These are phyloP conservation scores for Candida xyloterini DNA, from an alignment of 805 yeast genomes.

Conservation along the genomic window DNA sequence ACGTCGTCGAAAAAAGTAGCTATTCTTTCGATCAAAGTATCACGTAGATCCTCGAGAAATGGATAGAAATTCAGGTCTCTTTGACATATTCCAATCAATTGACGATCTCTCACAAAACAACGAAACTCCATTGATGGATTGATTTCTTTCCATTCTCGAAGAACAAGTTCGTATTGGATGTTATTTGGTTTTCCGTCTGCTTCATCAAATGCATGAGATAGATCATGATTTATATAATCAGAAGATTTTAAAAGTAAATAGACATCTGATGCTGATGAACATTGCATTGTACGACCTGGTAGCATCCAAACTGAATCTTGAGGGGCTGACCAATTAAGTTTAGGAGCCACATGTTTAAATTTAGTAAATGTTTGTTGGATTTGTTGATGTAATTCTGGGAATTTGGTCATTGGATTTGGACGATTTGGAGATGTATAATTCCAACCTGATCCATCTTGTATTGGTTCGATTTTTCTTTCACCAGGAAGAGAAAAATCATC, in stretches of 20 bases:
- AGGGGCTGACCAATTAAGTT: constrained; percentile 96
- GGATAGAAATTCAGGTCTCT: constrained; percentile 83
- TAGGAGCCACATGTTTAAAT: constrained; percentile 72
- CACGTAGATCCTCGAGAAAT: constrained; percentile 54
- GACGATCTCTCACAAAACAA: constrained; percentile 66
- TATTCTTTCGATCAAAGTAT: constrained; percentile 46
- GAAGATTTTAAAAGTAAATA: constrained; percentile 82
- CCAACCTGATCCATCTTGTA: constrained; percentile 75
- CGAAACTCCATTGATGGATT: constrained; percentile 93
- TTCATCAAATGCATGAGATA: constrained; percentile 66
- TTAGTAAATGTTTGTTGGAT: constrained; percentile 45
- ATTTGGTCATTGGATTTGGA: constrained; percentile 45
- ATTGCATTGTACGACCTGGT: constrained; percentile 70
- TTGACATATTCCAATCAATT: constrained; percentile 73
- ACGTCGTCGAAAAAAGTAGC: constrained; percentile 52
- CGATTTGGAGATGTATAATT: constrained; percentile 24
- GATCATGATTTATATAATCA: constrained; percentile 82
- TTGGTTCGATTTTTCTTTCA: constrained; percentile 38
- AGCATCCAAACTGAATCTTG: constrained; percentile 92
- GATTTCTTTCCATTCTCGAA: constrained; percentile 78
- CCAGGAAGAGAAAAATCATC: constrained; percentile 69
- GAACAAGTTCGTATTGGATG: constrained; percentile 55
- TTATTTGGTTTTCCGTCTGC: constrained; percentile 26
- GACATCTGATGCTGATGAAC: constrained; percentile 68
- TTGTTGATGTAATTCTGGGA: constrained; percentile 57